Percentiles rank a stretch among this genome's conserved stretches.
These are phyloP conservation scores for Barnettozyma sucrosica DNA, from an alignment of 805 yeast genomes.

Conservation along the genomic window DNA sequence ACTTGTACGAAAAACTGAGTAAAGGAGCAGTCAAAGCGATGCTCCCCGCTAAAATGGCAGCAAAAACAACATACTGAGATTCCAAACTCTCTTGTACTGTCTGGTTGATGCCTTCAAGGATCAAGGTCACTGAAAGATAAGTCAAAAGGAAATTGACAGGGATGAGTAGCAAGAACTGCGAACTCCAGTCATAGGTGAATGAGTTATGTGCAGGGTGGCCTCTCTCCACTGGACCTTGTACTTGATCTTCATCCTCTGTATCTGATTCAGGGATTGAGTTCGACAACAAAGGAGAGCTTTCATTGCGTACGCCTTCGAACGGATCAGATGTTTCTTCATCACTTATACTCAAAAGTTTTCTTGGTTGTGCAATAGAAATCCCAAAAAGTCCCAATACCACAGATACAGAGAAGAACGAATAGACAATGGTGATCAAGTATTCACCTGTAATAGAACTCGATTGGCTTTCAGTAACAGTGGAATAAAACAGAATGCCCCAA, in stretches of 20 bases:
- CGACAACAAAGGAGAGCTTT: slow-evolving; percentile 31
- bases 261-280: slow-evolving; percentile 16
- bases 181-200: slow-evolving; percentile 71
- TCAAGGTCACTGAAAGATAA: slow-evolving; percentile 43
- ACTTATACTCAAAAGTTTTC: slow-evolving; percentile 11
- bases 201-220: slow-evolving; percentile 28
- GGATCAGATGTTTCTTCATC: slow-evolving; percentile 22
- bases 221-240: slow-evolving; percentile 2
- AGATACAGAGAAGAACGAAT: slow-evolving; percentile 40
- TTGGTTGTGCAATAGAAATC: slow-evolving; percentile 28
- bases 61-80: slow-evolving; percentile 36
- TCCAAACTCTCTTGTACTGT: slow-evolving; percentile 60
- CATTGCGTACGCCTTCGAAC: slow-evolving; percentile 3
- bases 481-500: slow-evolving; percentile 52
- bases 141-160: slow-evolving; percentile 59
- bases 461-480: slow-evolving; percentile 43
- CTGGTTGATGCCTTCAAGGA: slow-evolving; percentile 62
- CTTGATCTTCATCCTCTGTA: slow-evolving; percentile 11
- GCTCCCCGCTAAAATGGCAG: slow-evolving; percentile 30
- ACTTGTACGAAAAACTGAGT: slow-evolving; percentile 63
- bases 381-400: slow-evolving; percentile 46
- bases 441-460: slow-evolving; percentile 43
- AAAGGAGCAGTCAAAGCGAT: slow-evolving; percentile 42
- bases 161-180: slow-evolving; percentile 63
- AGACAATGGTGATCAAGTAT: slow-evolving; percentile 42